phyloP scores from a whole-genome alignment of 352 stramenopile species.

The Phytophthora ramorum region DNA sequence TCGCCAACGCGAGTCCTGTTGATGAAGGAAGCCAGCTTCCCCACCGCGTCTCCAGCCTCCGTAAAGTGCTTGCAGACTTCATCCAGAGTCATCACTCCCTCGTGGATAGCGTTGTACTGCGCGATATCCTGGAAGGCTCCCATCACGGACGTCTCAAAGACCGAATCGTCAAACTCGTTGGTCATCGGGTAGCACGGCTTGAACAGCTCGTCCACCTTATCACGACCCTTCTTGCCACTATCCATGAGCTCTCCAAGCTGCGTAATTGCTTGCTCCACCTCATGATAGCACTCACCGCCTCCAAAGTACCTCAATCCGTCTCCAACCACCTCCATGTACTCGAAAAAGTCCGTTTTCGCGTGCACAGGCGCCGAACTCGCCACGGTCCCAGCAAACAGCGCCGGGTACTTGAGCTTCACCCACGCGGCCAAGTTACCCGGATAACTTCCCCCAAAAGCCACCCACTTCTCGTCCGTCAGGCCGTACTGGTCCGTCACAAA shows the following conservation, averaged over 20 bases:
- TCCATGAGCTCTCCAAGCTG: slow-evolving; percentile 66
- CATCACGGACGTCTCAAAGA: slow-evolving; percentile 82
- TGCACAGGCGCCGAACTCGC: slow-evolving; percentile 92
- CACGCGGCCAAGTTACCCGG: slow-evolving; percentile 94
- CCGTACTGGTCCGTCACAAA: slow-evolving; percentile 79
- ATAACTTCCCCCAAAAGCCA: slow-evolving; percentile 96
- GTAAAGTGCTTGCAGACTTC: slow-evolving; percentile 73
- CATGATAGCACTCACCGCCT: slow-evolving; percentile 80
- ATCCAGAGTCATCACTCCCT: slow-evolving; percentile 56
- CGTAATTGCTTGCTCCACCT: slow-evolving; percentile 67
- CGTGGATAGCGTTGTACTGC: slow-evolving; percentile 74
- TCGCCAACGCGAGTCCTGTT: slow-evolving; percentile 54
- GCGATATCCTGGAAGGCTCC: slow-evolving; percentile 79
- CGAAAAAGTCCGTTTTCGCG: slow-evolving; percentile 79
- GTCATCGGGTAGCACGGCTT: slow-evolving; percentile 74
- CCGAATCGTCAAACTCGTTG: slow-evolving; percentile 84
- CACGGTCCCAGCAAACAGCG: slow-evolving; percentile 92
- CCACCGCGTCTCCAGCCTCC: slow-evolving; percentile 38
- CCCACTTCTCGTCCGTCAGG: slow-evolving; percentile 76
- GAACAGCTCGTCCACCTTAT: slow-evolving; percentile 60
- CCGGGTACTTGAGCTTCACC: slow-evolving; percentile 93
- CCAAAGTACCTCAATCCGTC: slow-evolving; percentile 84
- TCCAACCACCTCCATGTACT: slow-evolving; percentile 91
- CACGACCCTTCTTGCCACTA: slow-evolving; percentile 47
- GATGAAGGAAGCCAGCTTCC: slow-evolving; percentile 68